These are phyloP conservation scores for Leccinum pachyderme DNA, from an alignment of 1,284 basidiomycete genomes.

Conservation along the genomic window DNA sequence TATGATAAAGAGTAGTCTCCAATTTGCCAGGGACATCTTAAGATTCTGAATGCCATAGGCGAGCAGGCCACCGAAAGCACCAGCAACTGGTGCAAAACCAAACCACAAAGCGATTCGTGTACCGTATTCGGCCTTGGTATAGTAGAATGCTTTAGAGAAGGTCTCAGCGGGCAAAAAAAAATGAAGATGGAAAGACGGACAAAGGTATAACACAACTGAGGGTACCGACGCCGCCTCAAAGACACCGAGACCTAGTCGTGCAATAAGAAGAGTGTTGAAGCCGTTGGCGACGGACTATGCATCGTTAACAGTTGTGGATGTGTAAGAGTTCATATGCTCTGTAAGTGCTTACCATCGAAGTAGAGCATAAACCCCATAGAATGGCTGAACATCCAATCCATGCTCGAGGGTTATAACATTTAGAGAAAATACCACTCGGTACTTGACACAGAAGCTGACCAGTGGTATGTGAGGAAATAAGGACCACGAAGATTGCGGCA, in stretches of 20 bases:
- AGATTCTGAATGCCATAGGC: conserved; percentile 69
- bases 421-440: conserved; percentile 63
- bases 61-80: conserved; percentile 74
- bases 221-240: conserved; percentile 63
- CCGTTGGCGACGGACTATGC: conserved; percentile 55
- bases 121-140: conserved; percentile 72
- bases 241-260: conserved; percentile 60
- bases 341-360: conserved; percentile 54
- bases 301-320: neutral
- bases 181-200: conserved; percentile 39
- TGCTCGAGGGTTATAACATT: conserved; percentile 60
- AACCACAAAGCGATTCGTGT: conserved; percentile 76
- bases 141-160: conserved; percentile 58
- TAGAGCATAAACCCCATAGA: conserved; percentile 70
- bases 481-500: neutral
- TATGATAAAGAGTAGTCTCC: conserved; percentile 75
- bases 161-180: conserved; percentile 2
- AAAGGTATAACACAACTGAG: conserved; percentile 62
- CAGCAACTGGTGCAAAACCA: conserved; percentile 75
- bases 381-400: conserved; percentile 68
- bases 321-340: neutral
- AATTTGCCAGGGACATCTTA: conserved; percentile 47
- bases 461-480: neutral
- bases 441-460: conserved; percentile 65
- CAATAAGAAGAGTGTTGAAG: conserved; percentile 55